phyloP scores from a whole-genome alignment of 129 eudicot genomes.

The Pseudognaphalium luteoalbum region DNA sequence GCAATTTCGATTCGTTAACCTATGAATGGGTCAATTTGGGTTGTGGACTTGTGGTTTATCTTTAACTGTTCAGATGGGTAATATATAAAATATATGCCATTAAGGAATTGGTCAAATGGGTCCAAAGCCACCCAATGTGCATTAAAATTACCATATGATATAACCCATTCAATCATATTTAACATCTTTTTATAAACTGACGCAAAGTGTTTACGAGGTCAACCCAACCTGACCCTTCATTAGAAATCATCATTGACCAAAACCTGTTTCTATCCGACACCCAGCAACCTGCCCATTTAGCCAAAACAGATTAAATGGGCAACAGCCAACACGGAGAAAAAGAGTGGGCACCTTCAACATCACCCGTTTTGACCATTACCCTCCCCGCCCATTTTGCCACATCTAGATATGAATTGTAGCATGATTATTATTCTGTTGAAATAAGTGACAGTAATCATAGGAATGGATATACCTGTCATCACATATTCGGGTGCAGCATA shows the following conservation, averaged over 20 bases:
- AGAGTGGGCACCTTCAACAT: neutral
- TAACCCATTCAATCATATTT: neutral
- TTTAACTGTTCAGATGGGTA: neutral
- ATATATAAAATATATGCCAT: neutral
- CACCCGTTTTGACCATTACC: neutral
- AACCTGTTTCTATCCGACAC: neutral
- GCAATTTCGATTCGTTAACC: neutral
- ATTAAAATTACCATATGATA: neutral
- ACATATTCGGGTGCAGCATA: slow-evolving; percentile 98
- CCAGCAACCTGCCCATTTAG: neutral
- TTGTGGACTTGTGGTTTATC: neutral
- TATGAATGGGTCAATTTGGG: neutral
- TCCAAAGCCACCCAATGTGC: neutral
- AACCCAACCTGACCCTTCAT: neutral
- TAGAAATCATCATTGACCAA: neutral
- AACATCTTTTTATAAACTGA: neutral
- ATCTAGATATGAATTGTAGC: neutral
- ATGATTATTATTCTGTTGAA: neutral
- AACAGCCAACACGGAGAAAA: neutral
- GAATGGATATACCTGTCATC: slow-evolving; percentile 60
- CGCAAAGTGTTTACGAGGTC: neutral
- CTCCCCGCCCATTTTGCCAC: neutral
- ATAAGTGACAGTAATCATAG: neutral
- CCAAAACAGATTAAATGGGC: neutral
- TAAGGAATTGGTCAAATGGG: neutral